These are phyloP conservation scores for Diaporthe ampelina DNA, from an alignment of 2,329 filamentous ascomycete species.

Conservation along the genomic window DNA sequence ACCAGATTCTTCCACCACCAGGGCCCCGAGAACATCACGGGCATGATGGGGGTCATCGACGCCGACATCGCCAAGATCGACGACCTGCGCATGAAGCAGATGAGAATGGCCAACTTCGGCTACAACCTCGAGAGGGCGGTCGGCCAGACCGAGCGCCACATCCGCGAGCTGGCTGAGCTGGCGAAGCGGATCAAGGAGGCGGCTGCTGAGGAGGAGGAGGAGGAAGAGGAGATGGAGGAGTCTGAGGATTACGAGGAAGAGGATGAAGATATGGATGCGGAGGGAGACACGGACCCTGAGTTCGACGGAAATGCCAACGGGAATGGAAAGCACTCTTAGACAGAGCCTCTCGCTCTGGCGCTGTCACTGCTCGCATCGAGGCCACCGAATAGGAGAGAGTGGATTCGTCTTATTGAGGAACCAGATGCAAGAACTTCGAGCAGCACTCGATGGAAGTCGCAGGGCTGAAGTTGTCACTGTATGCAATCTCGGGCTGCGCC, in stretches of 20 bases:
- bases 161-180: slow-evolving; percentile 2
- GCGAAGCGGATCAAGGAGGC: slow-evolving; percentile 1
- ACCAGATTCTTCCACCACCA: not conserved
- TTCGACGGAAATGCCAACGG: not conserved
- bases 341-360: not conserved
- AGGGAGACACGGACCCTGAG: not conserved
- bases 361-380: not conserved
- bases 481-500: not conserved
- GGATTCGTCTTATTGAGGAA: not conserved
- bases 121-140: not conserved
- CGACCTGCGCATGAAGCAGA: not conserved
- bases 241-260: not conserved
- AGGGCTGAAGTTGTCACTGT: not conserved
- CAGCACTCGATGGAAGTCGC: not conserved
- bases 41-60: not conserved
- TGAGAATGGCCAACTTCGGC: not conserved
- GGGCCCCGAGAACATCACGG: not conserved
- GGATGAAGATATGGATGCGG: not conserved
- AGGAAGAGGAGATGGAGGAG: not conserved
- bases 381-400: not conserved
- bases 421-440: not conserved
- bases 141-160: not conserved
- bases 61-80: not conserved
- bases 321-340: not conserved
- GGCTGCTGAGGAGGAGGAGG: not conserved